phyloP scores from a whole-genome alignment of 2,329 filamentous ascomycete species.

The Trichocomaceae sp. region DNA sequence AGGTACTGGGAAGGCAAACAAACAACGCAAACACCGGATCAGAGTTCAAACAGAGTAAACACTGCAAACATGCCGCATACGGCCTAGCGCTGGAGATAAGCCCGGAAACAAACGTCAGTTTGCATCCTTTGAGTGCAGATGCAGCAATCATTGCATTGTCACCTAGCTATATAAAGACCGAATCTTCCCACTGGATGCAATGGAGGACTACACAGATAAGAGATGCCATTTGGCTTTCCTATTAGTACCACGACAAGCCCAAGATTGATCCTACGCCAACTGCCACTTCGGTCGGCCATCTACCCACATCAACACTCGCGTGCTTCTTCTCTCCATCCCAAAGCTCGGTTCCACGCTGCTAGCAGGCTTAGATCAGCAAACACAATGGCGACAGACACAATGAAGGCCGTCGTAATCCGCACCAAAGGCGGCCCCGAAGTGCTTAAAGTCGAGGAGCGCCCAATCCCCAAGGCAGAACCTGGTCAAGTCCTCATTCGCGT shows the following conservation, averaged over 20 bases:
- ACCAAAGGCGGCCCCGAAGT: constrained; percentile 34
- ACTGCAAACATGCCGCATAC: neutral
- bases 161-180: neutral
- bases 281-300: neutral
- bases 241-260: neutral
- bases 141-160: neutral
- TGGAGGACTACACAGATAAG: neutral
- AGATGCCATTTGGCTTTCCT: neutral
- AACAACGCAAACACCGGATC: neutral
- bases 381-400: constrained; percentile 21
- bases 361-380: neutral
- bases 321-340: neutral
- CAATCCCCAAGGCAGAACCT: constrained; percentile 33
- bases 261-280: neutral
- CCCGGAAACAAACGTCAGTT: neutral
- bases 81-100: neutral
- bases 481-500: constrained; percentile 39
- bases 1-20: too few relatives aligned
- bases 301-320: neutral
- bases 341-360: neutral
- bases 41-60: neutral
- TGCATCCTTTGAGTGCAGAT: neutral
- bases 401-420: constrained; percentile 42
- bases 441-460: constrained; percentile 34
- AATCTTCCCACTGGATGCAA: neutral